Evolutionary conservation across 2,329 filamentous ascomycete species (phyloP), one percentile per base, ranked within the genome.

Genomic region (Xylaria digitata): DNA sequence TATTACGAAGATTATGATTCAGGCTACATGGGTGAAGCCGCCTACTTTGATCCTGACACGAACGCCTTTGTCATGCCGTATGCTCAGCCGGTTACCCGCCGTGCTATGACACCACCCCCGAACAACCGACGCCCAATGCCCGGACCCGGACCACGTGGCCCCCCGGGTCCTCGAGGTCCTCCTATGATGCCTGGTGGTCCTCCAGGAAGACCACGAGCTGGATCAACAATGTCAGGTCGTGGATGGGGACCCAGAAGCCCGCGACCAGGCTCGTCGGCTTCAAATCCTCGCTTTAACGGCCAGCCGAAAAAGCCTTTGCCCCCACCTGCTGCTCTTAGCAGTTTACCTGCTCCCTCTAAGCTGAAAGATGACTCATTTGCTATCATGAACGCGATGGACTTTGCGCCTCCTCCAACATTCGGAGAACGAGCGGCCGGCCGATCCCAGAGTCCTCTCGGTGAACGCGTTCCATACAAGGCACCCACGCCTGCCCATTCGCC

Each of bases 31-130:
- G 87, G 85, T n/a, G 90, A 93, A 63, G 86, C 87, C 26, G 82
- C 86, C 6, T 89, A 87, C 76, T 91, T 89, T 65, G 90, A 92
- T 72, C 87, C 90, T 8, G 85, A 88, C 11, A 86, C 85, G 40
- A 89, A 89, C 74, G 85, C 90, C 21, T 95, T 94, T 74, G 87
- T 94, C 65, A 90, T 91, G 86, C 89, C 94, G 2, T 97, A 92
- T 73, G 92, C 94, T 11, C 89, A 97, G 79, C 93, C 93, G 11
- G 87, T 97, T 17, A 90, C 89, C 70, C 92, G 95, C 73, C 92
- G 95, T 75, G 95, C 95, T 59, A 97, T 98, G 95, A 98, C 95
- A 21, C 95, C 95, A 59, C 95, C 95, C 19, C 94, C 95, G 1
- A 83, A 63, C 50, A 73, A 71, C 57, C 72, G 77, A 56, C 74